phyloP scores from a whole-genome alignment of 169 alveolate species.

The Sarcocystis neurona region DNA sequence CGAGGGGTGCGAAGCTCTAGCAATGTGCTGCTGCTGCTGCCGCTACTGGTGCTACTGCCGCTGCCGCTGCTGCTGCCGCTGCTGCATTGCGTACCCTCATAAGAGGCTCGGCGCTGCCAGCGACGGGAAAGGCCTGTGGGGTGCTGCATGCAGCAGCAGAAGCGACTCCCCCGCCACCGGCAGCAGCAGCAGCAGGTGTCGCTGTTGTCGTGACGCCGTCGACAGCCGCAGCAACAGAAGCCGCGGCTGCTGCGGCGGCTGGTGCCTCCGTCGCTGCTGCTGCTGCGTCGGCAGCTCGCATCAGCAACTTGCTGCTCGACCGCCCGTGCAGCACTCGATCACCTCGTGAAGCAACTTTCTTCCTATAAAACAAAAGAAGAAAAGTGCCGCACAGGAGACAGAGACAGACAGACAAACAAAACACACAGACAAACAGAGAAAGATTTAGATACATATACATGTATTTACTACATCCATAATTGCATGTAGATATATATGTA shows the following conservation, averaged over 20 bases:
- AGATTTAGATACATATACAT: not conserved
- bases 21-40: no score
- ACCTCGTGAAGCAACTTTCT: conserved; percentile 32
- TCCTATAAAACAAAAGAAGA: not conserved
- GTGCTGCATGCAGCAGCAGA: no score
- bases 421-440: no score
- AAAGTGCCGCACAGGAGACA: not conserved
- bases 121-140: no score
- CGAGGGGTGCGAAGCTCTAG: no score
- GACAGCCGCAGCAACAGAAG: not conserved
- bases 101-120: no score
- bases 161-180: not conserved
- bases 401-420: not conserved
- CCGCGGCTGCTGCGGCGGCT: conserved; percentile 45
- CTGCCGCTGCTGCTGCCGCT: no score
- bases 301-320: conserved; percentile 36
- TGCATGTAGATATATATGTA: not conserved
- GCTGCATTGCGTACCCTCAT: no score
- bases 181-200: not conserved
- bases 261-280: conserved; percentile 42
- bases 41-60: no score
- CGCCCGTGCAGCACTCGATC: conserved; percentile 36
- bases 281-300: conserved; percentile 41
- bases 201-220: conserved; percentile 8
- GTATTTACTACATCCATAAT: no score